Evolutionary conservation across 1,284 basidiomycete genomes (phyloP).

Genomic region (Tremellales sp.): DNA sequence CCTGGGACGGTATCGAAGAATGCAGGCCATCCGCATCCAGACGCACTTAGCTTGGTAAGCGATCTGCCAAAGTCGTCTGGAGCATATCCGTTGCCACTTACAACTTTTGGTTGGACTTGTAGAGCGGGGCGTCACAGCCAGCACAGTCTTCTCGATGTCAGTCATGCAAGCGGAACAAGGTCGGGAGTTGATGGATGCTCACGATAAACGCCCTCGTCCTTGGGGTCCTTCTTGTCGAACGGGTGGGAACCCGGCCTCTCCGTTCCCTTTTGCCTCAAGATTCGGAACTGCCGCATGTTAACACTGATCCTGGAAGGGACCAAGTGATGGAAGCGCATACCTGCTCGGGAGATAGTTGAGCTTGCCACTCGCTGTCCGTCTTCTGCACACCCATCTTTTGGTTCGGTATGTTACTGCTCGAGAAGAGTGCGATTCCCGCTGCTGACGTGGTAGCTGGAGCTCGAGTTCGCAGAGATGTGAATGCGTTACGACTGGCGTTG

Average conservation of each 20-base stretch:
- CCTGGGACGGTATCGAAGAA: constrained; percentile 94
- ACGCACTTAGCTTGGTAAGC: constrained; percentile 36
- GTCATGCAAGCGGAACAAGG: not conserved
- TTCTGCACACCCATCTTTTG: constrained; percentile 51
- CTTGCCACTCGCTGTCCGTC: constrained; percentile 79
- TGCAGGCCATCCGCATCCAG: constrained; percentile 95
- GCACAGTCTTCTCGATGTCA: constrained; percentile 38
- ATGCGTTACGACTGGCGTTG: constrained; percentile 8
- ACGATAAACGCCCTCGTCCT: constrained; percentile 62
- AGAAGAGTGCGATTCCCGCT: constrained; percentile 24
- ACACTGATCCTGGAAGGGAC: not conserved
- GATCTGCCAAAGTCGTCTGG: constrained; percentile 1
- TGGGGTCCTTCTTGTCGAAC: constrained; percentile 62
- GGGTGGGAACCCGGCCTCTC: constrained; percentile 71
- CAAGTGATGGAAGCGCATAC: constrained; percentile 51
- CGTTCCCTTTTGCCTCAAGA: constrained; percentile 82
- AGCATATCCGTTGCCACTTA: no score
- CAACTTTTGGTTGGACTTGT: constrained; percentile 87
- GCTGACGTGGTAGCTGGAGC: constrained; percentile 7
- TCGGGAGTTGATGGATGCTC: no score
- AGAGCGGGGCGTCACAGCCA: constrained; percentile 56
- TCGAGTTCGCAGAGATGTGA: constrained; percentile 2
- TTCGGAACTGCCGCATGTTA: constrained; percentile 61
- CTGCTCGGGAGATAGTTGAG: constrained; percentile 75
- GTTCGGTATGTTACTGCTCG: constrained; percentile 10